Evolutionary conservation across 768 basidiomycete species (phyloP).

Genomic region (Amanita pallidorosea): DNA sequence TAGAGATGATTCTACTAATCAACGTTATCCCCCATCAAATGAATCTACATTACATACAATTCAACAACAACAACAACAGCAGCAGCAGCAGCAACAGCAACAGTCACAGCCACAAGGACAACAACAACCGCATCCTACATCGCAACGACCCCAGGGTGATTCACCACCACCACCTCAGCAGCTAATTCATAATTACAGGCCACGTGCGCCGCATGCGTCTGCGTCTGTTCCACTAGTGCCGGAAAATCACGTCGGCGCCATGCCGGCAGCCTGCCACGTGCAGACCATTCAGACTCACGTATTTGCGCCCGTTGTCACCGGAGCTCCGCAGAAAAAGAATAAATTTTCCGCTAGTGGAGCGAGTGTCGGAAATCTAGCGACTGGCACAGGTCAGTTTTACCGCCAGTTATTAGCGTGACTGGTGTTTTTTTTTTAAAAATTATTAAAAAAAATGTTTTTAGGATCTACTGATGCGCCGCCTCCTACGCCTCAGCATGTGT

Average conservation of each 20-base stretch:
- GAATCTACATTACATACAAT: not conserved
- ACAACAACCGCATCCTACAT: not conserved
- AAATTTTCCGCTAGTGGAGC: constrained; percentile 28
- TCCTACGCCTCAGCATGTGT: constrained; percentile 20
- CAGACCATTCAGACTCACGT: constrained; percentile 52
- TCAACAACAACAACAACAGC: not conserved
- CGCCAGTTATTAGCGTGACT: not conserved
- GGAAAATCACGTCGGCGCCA: constrained; percentile 7
- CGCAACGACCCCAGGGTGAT: not conserved
- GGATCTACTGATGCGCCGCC: constrained; percentile 11
- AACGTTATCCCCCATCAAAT: constrained; percentile 1
- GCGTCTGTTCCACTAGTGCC: constrained; percentile 8
- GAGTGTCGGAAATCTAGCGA: constrained; percentile 6
- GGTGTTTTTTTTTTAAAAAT: constrained; percentile 4
- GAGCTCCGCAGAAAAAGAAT: constrained; percentile 59
- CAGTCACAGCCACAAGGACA: not conserved
- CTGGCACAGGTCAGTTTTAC: not conserved
- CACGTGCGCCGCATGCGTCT: constrained; percentile 7
- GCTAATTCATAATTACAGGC: constrained; percentile 3
- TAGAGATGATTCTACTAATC: not conserved
- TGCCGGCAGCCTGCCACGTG: constrained; percentile 15
- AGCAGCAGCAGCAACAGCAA: not conserved
- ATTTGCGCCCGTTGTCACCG: constrained; percentile 64
- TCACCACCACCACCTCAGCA: constrained; percentile 3
- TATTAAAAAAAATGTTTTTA: too few relatives aligned